Evolutionary conservation across 441 rosid genomes (phyloP).

Genomic region (Adansonia rubrostipa): DNA sequence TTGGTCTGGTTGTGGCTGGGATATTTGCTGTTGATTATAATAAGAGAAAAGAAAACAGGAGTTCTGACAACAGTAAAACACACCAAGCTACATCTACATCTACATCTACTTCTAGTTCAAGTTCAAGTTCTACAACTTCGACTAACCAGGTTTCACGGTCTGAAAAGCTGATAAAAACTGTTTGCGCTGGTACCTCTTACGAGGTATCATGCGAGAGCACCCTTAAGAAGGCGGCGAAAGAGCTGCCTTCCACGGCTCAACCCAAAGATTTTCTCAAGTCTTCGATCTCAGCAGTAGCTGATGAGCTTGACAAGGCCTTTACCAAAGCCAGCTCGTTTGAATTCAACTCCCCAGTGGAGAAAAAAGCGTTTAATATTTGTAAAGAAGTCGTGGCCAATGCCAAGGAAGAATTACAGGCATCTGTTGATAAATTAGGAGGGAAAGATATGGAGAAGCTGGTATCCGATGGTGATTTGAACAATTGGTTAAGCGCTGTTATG

Average conservation of each 20-base stretch:
- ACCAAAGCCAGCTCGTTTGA: constrained; percentile 40
- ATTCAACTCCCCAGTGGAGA: constrained; percentile 45
- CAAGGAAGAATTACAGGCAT: constrained; percentile 43
- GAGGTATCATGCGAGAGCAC: constrained; percentile 47
- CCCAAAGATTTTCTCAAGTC: constrained; percentile 53
- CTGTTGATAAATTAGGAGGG: constrained; percentile 29
- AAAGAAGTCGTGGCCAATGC: constrained; percentile 51
- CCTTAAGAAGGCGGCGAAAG: constrained; percentile 37
- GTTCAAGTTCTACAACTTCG: no score
- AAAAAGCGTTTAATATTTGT: constrained; percentile 66
- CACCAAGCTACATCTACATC: neutral
- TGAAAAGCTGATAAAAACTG: constrained; percentile 41
- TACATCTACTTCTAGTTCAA: neutral
- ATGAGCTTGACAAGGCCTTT: constrained; percentile 41
- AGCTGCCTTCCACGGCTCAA: constrained; percentile 31
- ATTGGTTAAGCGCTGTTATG: constrained; percentile 76
- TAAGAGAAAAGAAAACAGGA: constrained; percentile 13
- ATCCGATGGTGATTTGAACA: constrained; percentile 45
- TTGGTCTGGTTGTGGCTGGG: constrained; percentile 45
- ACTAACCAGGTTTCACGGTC: neutral
- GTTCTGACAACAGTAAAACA: neutral
- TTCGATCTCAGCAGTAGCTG: constrained; percentile 47
- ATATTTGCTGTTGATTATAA: constrained; percentile 38
- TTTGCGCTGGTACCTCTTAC: constrained; percentile 57
- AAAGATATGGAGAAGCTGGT: constrained; percentile 30